Percentiles rank a stretch among this genome's conserved stretches.
Evolutionary conservation across 2,329 filamentous ascomycete species (phyloP).

Genomic region (Penicillium sp.): DNA sequence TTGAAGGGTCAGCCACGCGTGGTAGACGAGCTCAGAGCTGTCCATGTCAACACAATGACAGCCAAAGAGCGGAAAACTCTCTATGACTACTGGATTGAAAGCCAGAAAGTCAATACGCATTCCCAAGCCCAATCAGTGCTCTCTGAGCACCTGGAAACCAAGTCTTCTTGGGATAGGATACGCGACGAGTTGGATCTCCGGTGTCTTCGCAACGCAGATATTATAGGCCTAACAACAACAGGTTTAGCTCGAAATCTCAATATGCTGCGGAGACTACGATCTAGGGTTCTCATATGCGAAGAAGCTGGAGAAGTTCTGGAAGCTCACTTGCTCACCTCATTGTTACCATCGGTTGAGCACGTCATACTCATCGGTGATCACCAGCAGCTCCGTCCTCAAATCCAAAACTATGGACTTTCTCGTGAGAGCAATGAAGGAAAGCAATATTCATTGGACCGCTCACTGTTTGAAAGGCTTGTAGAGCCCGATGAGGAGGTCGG

Average conservation of each 20-base stretch:
- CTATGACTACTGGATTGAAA: background rate
- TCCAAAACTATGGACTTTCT: constrained; percentile 20
- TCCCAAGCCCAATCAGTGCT: background rate
- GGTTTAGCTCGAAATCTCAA: constrained; percentile 9
- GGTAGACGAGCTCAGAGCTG: background rate
- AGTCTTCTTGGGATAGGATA: background rate
- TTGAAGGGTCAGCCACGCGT: background rate
- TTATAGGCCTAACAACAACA: constrained; percentile 15
- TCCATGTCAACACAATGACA: constrained; percentile 2
- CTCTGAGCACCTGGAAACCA: constrained; percentile 1
- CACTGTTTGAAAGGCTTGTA: constrained; percentile 13
- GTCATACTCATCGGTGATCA: constrained; percentile 40
- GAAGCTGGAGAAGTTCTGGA: constrained; percentile 71
- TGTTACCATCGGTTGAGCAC: constrained; percentile 43
- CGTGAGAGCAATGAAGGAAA: constrained; percentile 1
- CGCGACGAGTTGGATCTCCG: constrained; percentile 6
- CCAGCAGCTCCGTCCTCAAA: constrained; percentile 34
- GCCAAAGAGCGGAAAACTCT: background rate
- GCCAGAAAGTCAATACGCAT: background rate
- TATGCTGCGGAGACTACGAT: constrained; percentile 7
- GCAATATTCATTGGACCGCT: constrained; percentile 7
- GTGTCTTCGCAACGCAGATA: constrained; percentile 7
- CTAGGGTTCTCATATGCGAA: constrained; percentile 56
- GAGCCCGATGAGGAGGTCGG: background rate
- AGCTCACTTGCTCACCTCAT: constrained; percentile 49